Percentiles rank a stretch among this genome's conserved stretches.
Conservation (phyloP, 331 rosid species). For the Rhamnella rubrinervis region DNA sequence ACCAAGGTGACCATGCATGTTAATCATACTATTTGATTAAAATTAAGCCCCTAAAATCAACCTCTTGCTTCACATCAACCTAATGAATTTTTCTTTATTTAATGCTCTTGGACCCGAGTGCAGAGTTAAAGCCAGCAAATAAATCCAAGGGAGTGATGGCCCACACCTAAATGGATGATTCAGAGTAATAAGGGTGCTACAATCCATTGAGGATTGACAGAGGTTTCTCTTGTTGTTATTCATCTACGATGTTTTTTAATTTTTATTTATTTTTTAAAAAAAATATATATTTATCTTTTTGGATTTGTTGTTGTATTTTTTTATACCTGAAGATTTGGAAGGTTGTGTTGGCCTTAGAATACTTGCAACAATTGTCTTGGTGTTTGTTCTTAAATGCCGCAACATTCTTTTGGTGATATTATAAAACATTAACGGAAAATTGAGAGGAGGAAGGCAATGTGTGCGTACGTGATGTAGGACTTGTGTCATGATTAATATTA, state of each 20-base stretch:
- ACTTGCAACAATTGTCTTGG: constrained; percentile 45
- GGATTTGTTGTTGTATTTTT: constrained; percentile 40
- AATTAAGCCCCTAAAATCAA: no score
- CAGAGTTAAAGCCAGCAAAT: constrained; percentile 41
- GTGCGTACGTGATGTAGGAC: no score
- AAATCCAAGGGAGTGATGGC: constrained; percentile 44
- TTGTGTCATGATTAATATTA: neutral
- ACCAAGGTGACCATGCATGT: no score
- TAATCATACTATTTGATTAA: no score
- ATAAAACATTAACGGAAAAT: constrained; percentile 14
- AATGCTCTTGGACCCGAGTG: constrained; percentile 27
- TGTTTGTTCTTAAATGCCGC: constrained; percentile 64
- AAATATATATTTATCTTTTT: constrained; percentile 27
- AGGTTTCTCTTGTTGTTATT: constrained; percentile 38
- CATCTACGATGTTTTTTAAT: constrained; percentile 30
- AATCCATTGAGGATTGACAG: constrained; percentile 59
- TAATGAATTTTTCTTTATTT: constrained; percentile 15
- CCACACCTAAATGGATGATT: constrained; percentile 56
- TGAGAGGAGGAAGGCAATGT: neutral
- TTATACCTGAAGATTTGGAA: constrained; percentile 72
- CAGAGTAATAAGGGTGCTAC: constrained; percentile 49
- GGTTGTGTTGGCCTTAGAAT: constrained; percentile 33
- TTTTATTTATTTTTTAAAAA: neutral
- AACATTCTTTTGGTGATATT: constrained; percentile 51
- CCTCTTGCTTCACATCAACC: no score